Percentiles rank a stretch among this genome's conserved stretches.
Evolutionary conservation across 2,329 filamentous ascomycete genomes (phyloP).

Genomic region (Talaromyces rugulosus): DNA sequence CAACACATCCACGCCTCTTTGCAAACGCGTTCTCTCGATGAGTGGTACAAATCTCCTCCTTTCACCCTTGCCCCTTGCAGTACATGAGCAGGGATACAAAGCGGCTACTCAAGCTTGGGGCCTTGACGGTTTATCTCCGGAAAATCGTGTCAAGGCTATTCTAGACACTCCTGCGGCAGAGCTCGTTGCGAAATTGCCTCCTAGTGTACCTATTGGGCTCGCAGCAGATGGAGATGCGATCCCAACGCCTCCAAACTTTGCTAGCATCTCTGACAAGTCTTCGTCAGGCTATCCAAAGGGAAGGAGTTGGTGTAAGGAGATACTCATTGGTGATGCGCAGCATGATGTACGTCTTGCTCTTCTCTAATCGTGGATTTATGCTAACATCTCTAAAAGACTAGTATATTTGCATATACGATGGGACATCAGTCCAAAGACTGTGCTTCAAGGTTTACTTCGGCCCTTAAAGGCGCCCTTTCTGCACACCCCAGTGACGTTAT

Average conservation of each 20-base stretch:
- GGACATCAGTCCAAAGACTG: constrained; percentile 19
- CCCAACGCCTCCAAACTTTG: constrained; percentile 21
- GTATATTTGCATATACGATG: constrained; percentile 27
- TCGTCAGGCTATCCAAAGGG: constrained; percentile 33
- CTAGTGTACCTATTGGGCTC: constrained; percentile 30
- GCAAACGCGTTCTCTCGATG: constrained; percentile 40
- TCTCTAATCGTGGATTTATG: neutral
- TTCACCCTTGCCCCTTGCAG: constrained; percentile 33
- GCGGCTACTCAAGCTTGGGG: constrained; percentile 38
- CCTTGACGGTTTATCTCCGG: constrained; percentile 30
- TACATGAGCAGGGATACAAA: constrained; percentile 41
- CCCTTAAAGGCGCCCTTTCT: constrained; percentile 17
- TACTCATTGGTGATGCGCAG: constrained; percentile 47
- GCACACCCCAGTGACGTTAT: constrained; percentile 20
- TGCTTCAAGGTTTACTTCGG: constrained; percentile 20
- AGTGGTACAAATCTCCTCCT: constrained; percentile 43
- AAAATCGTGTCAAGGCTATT: constrained; percentile 41
- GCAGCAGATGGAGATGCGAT: constrained; percentile 44
- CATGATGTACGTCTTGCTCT: constrained; percentile 39
- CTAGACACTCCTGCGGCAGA: constrained; percentile 38
- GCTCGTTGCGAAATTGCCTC: constrained; percentile 38
- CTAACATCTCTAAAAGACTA: constrained; percentile 19
- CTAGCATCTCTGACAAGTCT: constrained; percentile 18
- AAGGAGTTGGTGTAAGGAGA: constrained; percentile 42
- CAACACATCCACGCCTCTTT: constrained; percentile 33